These are phyloP conservation scores for Arachis hypogaea DNA, from an alignment of 306 rosid species.

Conservation along the genomic window DNA sequence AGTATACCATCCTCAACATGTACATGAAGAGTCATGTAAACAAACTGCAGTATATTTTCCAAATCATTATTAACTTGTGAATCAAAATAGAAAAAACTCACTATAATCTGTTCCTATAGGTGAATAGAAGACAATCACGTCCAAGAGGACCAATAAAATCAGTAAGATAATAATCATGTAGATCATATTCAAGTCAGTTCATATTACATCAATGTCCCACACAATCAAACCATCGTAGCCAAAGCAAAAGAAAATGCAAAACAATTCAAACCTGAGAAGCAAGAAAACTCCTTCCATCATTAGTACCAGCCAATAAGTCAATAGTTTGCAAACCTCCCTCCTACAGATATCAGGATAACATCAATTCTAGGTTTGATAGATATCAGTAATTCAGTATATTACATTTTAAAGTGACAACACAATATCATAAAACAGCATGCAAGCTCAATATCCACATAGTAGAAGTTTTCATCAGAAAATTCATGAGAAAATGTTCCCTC, in stretches of 20 bases:
- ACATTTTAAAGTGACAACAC: constrained; percentile 25
- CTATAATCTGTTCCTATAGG: constrained; percentile 7
- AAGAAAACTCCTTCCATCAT: constrained; percentile 72
- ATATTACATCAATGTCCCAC: constrained; percentile 27
- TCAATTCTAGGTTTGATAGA: constrained; percentile 25
- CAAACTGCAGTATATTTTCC: constrained; percentile 64
- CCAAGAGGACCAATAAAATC: constrained; percentile 35
- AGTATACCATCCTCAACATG: constrained; percentile 79
- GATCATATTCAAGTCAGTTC: constrained; percentile 33
- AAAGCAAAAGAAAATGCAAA: constrained; percentile 34
- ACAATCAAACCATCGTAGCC: constrained; percentile 29
- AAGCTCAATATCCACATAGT: background rate
- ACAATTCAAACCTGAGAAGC: constrained; percentile 73
- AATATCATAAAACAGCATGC: constrained; percentile 17
- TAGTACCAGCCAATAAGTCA: constrained; percentile 69
- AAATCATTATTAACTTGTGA: constrained; percentile 41
- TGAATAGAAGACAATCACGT: constrained; percentile 9
- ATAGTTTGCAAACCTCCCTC: constrained; percentile 71
- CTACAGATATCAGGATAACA: constrained; percentile 56
- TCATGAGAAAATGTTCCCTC: constrained; percentile 1
- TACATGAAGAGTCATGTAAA: constrained; percentile 77
- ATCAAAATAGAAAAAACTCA: constrained; percentile 19
- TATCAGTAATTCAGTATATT: background rate
- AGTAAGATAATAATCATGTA: constrained; percentile 13
- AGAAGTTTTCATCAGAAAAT: background rate